Evolutionary conservation across 345 rosid genomes (phyloP).

Genomic region (Isatis tinctoria): DNA sequence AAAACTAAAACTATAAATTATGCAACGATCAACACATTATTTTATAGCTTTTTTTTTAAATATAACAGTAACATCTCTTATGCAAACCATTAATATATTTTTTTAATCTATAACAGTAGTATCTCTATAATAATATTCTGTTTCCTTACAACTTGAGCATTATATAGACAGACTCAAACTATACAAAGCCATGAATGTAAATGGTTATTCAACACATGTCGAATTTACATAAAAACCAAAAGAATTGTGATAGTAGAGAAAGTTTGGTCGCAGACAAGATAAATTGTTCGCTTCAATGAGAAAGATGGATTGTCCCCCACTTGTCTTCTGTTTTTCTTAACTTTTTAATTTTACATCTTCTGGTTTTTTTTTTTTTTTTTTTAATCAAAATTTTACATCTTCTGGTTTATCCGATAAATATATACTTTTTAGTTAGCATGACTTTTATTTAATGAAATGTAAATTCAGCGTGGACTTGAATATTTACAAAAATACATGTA

Average conservation of each 20-base stretch:
- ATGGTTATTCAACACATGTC: not conserved
- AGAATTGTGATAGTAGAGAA: not conserved
- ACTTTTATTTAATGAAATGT: not conserved
- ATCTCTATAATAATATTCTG: not conserved
- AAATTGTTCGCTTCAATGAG: not conserved
- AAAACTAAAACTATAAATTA: too few relatives aligned
- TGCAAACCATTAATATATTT: too few relatives aligned
- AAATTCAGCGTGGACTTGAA: not conserved
- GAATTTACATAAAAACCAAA: not conserved
- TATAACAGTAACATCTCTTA: too few relatives aligned
- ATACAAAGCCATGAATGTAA: not conserved
- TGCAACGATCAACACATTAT: too few relatives aligned
- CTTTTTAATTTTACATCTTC: not conserved
- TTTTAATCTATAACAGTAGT: not conserved
- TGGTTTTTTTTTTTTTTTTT: too few relatives aligned
- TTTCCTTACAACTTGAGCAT: not conserved
- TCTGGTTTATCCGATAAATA: not conserved
- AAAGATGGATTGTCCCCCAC: slow-evolving; percentile 20
- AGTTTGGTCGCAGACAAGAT: slow-evolving; percentile 3
- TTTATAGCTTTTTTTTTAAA: too few relatives aligned
- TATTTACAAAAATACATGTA: too few relatives aligned
- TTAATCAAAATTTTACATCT: not conserved
- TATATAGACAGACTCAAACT: not conserved
- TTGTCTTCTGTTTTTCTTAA: not conserved
- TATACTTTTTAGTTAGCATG: not conserved